Evolutionary conservation across 2,329 filamentous ascomycete species (phyloP), one percentile per base, ranked within the genome.

Genomic region (Paraphoma sp.): DNA sequence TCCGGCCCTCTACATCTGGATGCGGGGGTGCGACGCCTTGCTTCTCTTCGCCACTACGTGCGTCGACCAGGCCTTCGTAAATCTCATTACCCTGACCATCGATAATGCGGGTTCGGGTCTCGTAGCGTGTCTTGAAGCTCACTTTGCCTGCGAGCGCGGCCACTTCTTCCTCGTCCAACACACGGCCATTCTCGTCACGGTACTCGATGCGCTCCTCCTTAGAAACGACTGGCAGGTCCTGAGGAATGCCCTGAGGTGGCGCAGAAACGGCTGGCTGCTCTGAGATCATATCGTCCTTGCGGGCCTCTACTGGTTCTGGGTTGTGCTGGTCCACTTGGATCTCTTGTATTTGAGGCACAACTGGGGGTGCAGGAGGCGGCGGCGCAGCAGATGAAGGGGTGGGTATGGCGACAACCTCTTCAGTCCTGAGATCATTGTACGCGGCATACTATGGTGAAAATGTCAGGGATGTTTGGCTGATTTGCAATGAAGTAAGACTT

Each of bases 61-160:
- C 68, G 14, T 75, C 75, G 6, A 78, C 74, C 18, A 80, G 66
- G 17, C 74, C 78, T 53, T 81, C 78, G 51, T 77, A 74, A n/a
- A 97, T 78, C 72, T 96, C 91, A 64, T 93, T 92, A 57, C 93
- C 95, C 43, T 87, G 76, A 50, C 86, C 86, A 76, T 97, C 92
- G 41, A 97, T 83, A 53, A 98, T 79, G 55, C 92, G 89, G 8
- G 93, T 97, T 63, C 91, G 86, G n/a, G 94, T 97, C 82, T 98
- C 94, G 75, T 97, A 97, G 65, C 89, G 90, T 11, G 95, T 98
- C 80, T 96, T 89, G 80, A 99, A 97, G 70, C 92, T 92, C 57
- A 98, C 93, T 78, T 97, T 96, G 70, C 94, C 95, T 76, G 94
- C 86, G 31, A 99, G 86, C 17, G 86, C 86, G 70, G 90, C 87